A percentile compares a stretch with the other conserved stretches of the same genome.
These are phyloP conservation scores for Colletotrichum sp. DNA, from an alignment of 2,329 filamentous ascomycete genomes.

Conservation along the genomic window DNA sequence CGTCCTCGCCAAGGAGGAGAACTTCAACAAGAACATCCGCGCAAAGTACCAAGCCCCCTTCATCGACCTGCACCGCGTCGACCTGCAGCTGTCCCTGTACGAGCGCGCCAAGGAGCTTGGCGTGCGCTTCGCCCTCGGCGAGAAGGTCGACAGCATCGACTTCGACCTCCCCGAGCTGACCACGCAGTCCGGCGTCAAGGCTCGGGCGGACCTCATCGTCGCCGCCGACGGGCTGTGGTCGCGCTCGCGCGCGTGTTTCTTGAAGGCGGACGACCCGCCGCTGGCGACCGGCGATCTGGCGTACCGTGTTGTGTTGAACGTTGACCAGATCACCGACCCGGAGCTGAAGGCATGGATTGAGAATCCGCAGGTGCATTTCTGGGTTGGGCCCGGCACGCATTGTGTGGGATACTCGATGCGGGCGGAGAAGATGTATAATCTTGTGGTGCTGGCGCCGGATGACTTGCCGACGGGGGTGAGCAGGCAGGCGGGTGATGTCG, in stretches of 20 bases:
- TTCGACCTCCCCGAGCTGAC: conserved; percentile 48
- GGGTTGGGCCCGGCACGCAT: conserved; percentile 67
- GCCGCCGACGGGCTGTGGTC: conserved; percentile 72
- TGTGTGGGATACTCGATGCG: conserved; percentile 68
- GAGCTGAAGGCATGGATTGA: conserved; percentile 57
- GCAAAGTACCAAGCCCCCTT: conserved; percentile 62
- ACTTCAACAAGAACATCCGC: conserved; percentile 59
- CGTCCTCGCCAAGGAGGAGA: conserved; percentile 52
- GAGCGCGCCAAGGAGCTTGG: conserved; percentile 57
- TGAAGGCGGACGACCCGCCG: conserved; percentile 51
- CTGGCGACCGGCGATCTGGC: conserved; percentile 68
- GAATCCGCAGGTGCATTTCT: conserved; percentile 61
- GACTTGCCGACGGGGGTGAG: conserved; percentile 60
- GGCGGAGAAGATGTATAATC: conserved; percentile 64
- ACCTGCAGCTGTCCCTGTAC: conserved; percentile 61
- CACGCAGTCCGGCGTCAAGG: conserved; percentile 39
- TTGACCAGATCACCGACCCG: conserved; percentile 55
- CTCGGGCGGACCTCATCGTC: conserved; percentile 61
- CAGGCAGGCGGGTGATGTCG: conserved; percentile 55
- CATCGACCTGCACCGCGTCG: conserved; percentile 65
- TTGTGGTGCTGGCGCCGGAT: conserved; percentile 71
- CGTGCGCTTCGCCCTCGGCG: conserved; percentile 52
- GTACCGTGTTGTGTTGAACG: conserved; percentile 63
- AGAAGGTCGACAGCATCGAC: conserved; percentile 51
- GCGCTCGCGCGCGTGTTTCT: conserved; percentile 53